phyloP scores from a whole-genome alignment of 257 asterid species.

The Solanum piurae region DNA sequence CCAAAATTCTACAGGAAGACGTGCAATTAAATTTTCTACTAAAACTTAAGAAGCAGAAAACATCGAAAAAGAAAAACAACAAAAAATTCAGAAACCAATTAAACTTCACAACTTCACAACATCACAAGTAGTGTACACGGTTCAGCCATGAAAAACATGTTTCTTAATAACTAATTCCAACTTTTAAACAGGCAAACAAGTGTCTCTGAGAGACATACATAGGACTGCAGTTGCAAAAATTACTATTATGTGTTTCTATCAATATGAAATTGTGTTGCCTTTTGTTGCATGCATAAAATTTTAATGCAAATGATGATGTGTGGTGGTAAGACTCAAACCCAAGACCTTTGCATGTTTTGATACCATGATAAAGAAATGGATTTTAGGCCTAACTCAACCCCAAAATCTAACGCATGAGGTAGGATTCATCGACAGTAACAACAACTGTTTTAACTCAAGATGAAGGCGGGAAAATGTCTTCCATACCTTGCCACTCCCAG shows the following conservation, averaged over 20 bases:
- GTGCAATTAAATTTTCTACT: background rate
- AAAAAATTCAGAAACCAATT: background rate
- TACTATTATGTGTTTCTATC: background rate
- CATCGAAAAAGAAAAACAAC: background rate
- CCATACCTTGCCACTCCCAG: constrained; percentile 98
- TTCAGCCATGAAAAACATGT: background rate
- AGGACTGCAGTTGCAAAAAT: background rate
- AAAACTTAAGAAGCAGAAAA: background rate
- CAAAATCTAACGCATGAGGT: background rate
- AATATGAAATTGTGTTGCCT: background rate
- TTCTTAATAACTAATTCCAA: background rate
- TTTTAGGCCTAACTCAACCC: background rate
- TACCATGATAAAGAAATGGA: background rate
- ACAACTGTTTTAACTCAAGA: background rate
- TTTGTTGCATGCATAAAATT: background rate
- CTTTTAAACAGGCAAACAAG: background rate
- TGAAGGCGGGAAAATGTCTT: background rate
- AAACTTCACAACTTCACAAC: background rate
- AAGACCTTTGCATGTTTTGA: background rate
- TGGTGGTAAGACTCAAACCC: background rate
- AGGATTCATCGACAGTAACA: background rate
- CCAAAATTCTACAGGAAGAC: background rate
- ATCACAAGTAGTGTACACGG: background rate
- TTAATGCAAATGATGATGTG: background rate
- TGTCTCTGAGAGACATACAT: background rate